These are phyloP conservation scores for Ulota crispa DNA, from an alignment of 225 moss, liverwort and hornwort genomes.

Conservation along the genomic window DNA sequence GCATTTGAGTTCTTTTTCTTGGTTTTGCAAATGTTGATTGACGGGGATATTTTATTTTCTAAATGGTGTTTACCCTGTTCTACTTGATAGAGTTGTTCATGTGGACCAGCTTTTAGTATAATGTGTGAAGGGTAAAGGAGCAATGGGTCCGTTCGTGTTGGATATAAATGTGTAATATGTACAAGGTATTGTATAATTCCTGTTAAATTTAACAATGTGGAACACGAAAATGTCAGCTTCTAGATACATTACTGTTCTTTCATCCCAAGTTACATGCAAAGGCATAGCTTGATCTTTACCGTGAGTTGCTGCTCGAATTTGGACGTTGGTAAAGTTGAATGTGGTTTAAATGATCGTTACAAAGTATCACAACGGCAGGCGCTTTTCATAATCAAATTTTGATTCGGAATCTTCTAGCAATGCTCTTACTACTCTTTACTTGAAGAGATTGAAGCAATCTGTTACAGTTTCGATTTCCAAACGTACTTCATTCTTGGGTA, in stretches of 20 bases:
- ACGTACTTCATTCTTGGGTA: too few species aligned
- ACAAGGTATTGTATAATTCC: not conserved
- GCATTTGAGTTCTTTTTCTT: not conserved
- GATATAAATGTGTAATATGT: not conserved
- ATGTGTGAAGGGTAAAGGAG: not conserved
- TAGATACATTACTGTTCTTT: not conserved
- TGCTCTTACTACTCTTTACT: too few species aligned
- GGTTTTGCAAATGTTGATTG: not conserved
- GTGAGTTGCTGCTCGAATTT: not conserved
- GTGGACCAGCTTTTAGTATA: not conserved
- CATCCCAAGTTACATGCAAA: not conserved
- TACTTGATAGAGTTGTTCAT: not conserved
- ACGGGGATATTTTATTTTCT: not conserved
- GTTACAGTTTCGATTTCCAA: too few species aligned
- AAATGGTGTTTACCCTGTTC: not conserved
- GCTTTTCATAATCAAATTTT: not conserved
- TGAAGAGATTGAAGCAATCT: too few species aligned
- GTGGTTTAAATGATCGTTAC: not conserved
- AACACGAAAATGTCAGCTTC: not conserved
- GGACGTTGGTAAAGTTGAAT: not conserved
- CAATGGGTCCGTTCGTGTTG: not conserved
- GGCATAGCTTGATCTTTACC: too few species aligned
- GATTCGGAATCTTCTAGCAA: not conserved
- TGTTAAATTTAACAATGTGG: not conserved
- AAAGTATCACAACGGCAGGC: not conserved